phyloP scores from a whole-genome alignment of 2,329 filamentous ascomycete genomes.

The Beauveria medogensis region DNA sequence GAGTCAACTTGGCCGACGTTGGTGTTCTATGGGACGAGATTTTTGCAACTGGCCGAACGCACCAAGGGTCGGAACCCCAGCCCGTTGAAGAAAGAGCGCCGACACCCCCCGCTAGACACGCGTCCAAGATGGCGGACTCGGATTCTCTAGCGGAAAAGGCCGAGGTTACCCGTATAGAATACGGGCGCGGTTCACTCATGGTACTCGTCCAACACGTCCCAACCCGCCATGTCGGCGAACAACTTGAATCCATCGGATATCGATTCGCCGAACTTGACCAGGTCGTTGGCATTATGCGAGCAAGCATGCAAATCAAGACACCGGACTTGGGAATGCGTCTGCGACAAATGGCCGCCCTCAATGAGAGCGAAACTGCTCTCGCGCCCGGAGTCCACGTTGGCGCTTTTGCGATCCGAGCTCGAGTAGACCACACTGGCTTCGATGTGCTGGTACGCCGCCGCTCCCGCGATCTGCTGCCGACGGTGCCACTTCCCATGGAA shows the following conservation, averaged over 20 bases:
- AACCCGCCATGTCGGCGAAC: slow-evolving; percentile 48
- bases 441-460: slow-evolving; percentile 53
- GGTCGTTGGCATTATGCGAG: slow-evolving; percentile 59
- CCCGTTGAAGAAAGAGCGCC: not conserved
- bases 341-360: slow-evolving; percentile 54
- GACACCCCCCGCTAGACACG: slow-evolving; percentile 10
- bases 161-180: slow-evolving; percentile 23
- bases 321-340: slow-evolving; percentile 54
- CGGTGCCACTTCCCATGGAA: slow-evolving; percentile 43
- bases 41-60: slow-evolving; percentile 49
- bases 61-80: not conserved
- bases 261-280: slow-evolving; percentile 66
- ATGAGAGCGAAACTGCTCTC: slow-evolving; percentile 36
- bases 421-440: slow-evolving; percentile 46
- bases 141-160: slow-evolving; percentile 36
- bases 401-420: slow-evolving; percentile 48
- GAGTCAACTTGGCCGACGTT: slow-evolving; percentile 52
- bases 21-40: slow-evolving; percentile 72
- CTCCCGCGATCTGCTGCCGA: slow-evolving; percentile 53
- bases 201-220: slow-evolving; percentile 64
- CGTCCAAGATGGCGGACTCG: slow-evolving; percentile 3
- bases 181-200: slow-evolving; percentile 69
- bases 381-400: slow-evolving; percentile 48
- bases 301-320: slow-evolving; percentile 65
- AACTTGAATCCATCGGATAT: slow-evolving; percentile 63